A percentile compares a stretch with the other conserved stretches of the same genome.
These are phyloP conservation scores for Falciphora oryzae DNA, from an alignment of 2,329 filamentous ascomycete genomes.

Conservation along the genomic window DNA sequence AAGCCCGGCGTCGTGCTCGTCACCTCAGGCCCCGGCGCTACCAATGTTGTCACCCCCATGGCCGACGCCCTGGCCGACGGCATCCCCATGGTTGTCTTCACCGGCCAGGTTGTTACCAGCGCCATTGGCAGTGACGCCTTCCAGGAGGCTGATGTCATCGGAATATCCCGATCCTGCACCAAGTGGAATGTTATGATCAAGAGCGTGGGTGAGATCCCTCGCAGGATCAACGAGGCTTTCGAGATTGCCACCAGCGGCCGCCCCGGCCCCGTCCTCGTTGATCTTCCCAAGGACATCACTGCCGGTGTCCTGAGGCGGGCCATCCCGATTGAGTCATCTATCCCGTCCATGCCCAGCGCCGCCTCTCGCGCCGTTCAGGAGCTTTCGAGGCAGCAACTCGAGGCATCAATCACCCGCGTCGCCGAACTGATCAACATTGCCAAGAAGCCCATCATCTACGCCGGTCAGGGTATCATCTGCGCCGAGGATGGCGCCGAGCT, in stretches of 20 bases:
- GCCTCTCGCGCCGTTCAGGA: constrained; percentile 78
- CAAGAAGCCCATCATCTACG: constrained; percentile 93
- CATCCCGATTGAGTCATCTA: constrained; percentile 68
- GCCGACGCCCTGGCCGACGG: constrained; percentile 94
- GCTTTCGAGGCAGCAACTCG: constrained; percentile 64
- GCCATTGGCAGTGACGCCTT: constrained; percentile 95
- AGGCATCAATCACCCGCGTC: constrained; percentile 68
- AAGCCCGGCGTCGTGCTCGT: constrained; percentile 95
- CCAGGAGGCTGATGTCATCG: constrained; percentile 92
- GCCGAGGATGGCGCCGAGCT: constrained; percentile 72
- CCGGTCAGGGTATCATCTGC: constrained; percentile 82
- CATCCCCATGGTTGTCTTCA: constrained; percentile 93
- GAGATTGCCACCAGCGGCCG: constrained; percentile 94
- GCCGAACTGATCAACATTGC: constrained; percentile 79
- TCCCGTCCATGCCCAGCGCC: constrained; percentile 78
- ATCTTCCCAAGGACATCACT: constrained; percentile 94
- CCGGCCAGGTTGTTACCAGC: constrained; percentile 82
- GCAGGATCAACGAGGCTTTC: constrained; percentile 94
- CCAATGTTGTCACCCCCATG: constrained; percentile 94
- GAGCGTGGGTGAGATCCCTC: constrained; percentile 85
- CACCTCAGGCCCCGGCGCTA: constrained; percentile 92
- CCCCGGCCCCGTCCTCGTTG: constrained; percentile 90
- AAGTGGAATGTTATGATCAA: constrained; percentile 99
- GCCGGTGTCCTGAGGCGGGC: constrained; percentile 75
- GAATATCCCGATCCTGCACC: constrained; percentile 90